Evolutionary conservation across 164 flowering plant genomes (phyloP).

Genomic region (Liriodendron chinense): DNA sequence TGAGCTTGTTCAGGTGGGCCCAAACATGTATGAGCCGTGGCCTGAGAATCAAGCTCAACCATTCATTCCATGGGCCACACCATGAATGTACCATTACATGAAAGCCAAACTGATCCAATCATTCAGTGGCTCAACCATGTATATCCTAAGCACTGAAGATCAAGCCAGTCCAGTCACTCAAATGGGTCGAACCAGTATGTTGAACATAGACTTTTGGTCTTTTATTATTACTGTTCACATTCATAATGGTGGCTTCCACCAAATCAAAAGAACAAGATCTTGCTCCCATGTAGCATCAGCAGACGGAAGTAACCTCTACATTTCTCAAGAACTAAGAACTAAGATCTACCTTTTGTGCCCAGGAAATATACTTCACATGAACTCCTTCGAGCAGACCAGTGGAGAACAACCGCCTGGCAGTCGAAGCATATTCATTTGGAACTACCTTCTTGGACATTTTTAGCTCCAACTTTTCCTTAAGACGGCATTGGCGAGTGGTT

Average conservation of each 20-base stretch:
- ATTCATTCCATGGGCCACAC: background rate
- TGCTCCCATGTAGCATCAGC: background rate
- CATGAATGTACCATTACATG: background rate
- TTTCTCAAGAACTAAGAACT: background rate
- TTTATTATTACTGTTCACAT: no score
- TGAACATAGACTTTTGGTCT: no score
- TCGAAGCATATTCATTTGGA: conserved; percentile 65
- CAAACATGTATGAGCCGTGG: background rate
- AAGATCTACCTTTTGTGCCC: conserved; percentile 54
- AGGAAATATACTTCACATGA: conserved; percentile 58
- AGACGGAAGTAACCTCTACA: background rate
- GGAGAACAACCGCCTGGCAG: conserved; percentile 59
- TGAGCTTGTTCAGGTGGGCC: background rate
- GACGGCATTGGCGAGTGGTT: background rate
- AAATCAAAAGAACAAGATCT: no score
- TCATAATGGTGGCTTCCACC: no score
- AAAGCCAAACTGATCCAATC: background rate
- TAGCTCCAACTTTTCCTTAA: conserved; percentile 36
- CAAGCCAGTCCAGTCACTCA: background rate
- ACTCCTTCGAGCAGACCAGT: conserved; percentile 82
- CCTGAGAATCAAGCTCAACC: background rate
- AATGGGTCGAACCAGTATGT: background rate
- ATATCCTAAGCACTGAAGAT: background rate
- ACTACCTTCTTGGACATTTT: conserved; percentile 46
- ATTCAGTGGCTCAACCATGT: background rate